Conservation (phyloP, 2,329 filamentous ascomycete species). For the Microascus cirrosus region DNA sequence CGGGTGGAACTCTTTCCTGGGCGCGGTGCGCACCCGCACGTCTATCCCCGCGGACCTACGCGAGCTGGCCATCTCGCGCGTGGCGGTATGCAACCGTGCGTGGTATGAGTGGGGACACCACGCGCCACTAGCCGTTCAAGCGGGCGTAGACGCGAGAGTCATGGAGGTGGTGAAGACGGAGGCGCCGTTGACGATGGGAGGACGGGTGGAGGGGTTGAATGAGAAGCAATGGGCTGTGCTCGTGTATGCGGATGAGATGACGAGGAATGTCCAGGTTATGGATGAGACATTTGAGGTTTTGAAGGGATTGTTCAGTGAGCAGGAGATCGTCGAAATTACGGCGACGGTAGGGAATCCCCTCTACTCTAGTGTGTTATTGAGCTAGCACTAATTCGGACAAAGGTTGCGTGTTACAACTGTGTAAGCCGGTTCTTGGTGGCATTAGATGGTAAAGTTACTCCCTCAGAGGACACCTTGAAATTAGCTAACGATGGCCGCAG, state of each 20-base stretch:
- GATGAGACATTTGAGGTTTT: slow-evolving; percentile 58
- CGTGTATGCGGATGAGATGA: slow-evolving; percentile 76
- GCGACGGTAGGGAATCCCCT: slow-evolving; percentile 44
- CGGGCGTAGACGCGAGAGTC: slow-evolving; percentile 41
- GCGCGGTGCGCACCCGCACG: slow-evolving; percentile 46
- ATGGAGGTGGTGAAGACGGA: slow-evolving; percentile 31
- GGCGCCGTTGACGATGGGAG: slow-evolving; percentile 8
- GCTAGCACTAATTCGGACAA: neutral
- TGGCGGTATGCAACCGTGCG: slow-evolving; percentile 68
- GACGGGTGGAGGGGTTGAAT: neutral
- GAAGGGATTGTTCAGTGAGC: slow-evolving; percentile 50
- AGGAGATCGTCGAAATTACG: slow-evolving; percentile 72
- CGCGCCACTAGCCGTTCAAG: slow-evolving; percentile 51
- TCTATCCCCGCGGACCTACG: slow-evolving; percentile 43
- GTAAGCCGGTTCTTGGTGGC: slow-evolving; percentile 77
- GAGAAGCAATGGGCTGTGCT: slow-evolving; percentile 58
- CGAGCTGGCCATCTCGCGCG: slow-evolving; percentile 71
- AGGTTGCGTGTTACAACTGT: slow-evolving; percentile 69
- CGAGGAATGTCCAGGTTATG: slow-evolving; percentile 55
- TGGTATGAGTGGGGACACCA: slow-evolving; percentile 83
- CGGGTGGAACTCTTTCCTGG: slow-evolving; percentile 63
- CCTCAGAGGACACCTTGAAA: neutral
- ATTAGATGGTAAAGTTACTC: slow-evolving; percentile 51
- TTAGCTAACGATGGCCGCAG: slow-evolving; percentile 17
- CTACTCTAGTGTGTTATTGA: neutral